Evolutionary conservation across 345 rosid genomes (phyloP).

Genomic region (Dovyalis caffra): DNA sequence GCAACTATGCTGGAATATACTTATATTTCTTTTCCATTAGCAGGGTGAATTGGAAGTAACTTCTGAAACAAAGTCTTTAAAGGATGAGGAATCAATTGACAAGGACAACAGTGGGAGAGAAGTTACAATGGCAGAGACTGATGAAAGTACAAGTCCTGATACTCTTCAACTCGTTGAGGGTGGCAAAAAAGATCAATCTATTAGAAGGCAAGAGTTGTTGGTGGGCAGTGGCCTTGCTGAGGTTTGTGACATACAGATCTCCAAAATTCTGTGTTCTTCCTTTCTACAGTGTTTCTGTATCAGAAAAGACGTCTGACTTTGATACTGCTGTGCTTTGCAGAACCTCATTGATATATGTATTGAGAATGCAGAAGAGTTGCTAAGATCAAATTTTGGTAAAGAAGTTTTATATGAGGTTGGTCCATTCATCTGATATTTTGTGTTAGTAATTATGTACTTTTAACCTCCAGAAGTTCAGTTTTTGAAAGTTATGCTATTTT

Average conservation of each 20-base stretch:
- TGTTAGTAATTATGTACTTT: neutral
- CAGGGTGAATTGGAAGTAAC: conserved; percentile 51
- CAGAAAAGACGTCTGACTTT: neutral
- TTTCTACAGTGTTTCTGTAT: neutral
- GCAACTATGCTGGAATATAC: neutral
- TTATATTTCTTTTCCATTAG: conserved; percentile 12
- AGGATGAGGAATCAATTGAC: conserved; percentile 35
- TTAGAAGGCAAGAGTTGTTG: conserved; percentile 80
- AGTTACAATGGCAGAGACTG: conserved; percentile 17
- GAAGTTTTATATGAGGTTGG: conserved; percentile 78
- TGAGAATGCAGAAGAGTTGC: conserved; percentile 64
- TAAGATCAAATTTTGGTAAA: conserved; percentile 71
- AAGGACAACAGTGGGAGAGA: conserved; percentile 34
- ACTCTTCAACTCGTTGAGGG: conserved; percentile 32
- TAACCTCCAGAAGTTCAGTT: neutral
- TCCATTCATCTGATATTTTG: conserved; percentile 4
- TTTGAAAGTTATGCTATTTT: neutral
- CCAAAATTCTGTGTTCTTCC: neutral
- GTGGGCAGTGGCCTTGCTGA: conserved; percentile 83
- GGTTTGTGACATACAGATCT: conserved; percentile 44
- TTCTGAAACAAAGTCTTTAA: conserved; percentile 32
- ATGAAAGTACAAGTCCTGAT: conserved; percentile 32
- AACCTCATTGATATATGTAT: conserved; percentile 59
- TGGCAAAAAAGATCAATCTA: conserved; percentile 71
- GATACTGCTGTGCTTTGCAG: conserved; percentile 45